phyloP scores from a whole-genome alignment of 2,329 filamentous ascomycete species.

The Teratosphaeria gauchensis region DNA sequence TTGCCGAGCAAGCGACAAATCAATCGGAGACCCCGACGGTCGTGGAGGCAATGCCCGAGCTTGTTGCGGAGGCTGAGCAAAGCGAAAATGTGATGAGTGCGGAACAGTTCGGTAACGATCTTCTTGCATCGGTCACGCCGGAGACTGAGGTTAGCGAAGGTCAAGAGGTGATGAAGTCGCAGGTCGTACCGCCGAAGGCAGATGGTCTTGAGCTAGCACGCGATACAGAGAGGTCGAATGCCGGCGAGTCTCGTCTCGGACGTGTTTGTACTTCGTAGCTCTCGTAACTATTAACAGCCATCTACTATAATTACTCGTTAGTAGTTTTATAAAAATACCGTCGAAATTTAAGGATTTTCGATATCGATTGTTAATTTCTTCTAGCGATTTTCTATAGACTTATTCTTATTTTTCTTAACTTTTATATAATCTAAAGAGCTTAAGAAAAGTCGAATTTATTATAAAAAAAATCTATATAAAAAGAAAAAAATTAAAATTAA shows the following conservation, averaged over 20 bases:
- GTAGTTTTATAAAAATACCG: no score
- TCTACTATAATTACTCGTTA: no score
- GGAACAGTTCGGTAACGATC: slow-evolving; percentile 1
- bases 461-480: no score
- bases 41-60: slow-evolving; percentile 1
- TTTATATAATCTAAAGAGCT: no score
- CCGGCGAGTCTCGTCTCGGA: neutral
- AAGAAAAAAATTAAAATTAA: no score
- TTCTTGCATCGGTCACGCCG: slow-evolving; percentile 1
- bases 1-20: neutral
- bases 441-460: no score
- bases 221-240: neutral
- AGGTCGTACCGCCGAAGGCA: neutral
- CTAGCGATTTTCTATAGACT: no score
- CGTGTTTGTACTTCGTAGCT: no score
- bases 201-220: neutral
- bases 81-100: slow-evolving; percentile 1
- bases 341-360: no score
- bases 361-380: no score
- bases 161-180: neutral
- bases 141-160: slow-evolving; percentile 4
- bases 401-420: no score
- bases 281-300: no score
- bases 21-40: slow-evolving; percentile 1
- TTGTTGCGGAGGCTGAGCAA: neutral